Evolutionary conservation across 305 asterid species (phyloP), one percentile per base, ranked within the genome.

Genomic region (Fraxinus dipetala): DNA sequence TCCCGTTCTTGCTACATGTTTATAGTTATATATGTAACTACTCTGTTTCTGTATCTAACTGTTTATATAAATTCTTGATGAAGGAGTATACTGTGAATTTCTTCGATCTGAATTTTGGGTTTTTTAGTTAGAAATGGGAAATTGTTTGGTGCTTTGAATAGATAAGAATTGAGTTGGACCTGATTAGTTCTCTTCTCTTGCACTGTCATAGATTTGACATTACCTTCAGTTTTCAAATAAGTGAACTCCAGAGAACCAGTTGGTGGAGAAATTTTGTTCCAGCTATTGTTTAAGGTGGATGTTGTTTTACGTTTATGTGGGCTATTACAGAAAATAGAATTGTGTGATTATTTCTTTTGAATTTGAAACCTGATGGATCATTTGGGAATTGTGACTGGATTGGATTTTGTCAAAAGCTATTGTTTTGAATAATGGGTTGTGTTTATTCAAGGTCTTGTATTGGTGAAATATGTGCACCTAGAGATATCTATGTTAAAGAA

Each of bases 391-490:
- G 20, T 16, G 61, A 16, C 61, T 38, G 48, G 48, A 38, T 38
- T 48, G 61, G 22, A 16, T 4, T 48, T 48, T 48, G 61, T 56
- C 81, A 88, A 80, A 72, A 79, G 75, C 81, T 79, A 80, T 87
- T 75, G 67, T 87, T 88, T 86, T 76, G 81, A 87, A 89, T 90
- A 87, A 96, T 96, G 99, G 99, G 99, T 70, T 96, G 98, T 89
- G 94, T 85, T 83, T 91, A 92, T 88, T 96, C 99, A 8, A 94
- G 89, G 87, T 81, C 91, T 72, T 96, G 98, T 85, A 93, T 96
- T 81, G 97, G 99, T n/a, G 96, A 91, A 72, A 84, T 92, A 86
- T 94, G 96, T 89, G 93, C 92, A 82, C 92, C 97, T 9, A 88
- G 92, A 86, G 91, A 90, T 84, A 85, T 67, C 67, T 81, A 90